Evolutionary conservation across 306 rosid genomes (phyloP).

Genomic region (Cucurbita moschata): DNA sequence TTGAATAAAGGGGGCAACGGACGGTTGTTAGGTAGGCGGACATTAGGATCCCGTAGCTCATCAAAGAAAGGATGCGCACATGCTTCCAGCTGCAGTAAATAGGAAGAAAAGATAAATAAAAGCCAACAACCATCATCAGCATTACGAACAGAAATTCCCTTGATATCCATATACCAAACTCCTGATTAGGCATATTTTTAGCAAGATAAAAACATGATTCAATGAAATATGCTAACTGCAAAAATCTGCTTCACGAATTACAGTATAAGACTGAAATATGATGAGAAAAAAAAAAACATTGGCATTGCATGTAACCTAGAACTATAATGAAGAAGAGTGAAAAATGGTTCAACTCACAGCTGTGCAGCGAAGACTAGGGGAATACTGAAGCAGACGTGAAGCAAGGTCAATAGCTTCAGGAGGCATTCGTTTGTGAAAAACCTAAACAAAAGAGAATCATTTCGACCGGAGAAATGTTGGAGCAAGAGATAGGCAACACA

Average conservation of each 20-base stretch:
- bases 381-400: conserved; percentile 91
- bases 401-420: conserved; percentile 99
- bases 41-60: conserved; percentile 84
- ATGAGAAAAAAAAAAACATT: not conserved
- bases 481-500: not conserved
- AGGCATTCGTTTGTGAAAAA: conserved; percentile 92
- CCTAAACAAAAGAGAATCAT: conserved; percentile 30
- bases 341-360: conserved; percentile 48
- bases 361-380: conserved; percentile 90
- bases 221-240: not conserved
- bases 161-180: not conserved
- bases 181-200: not conserved
- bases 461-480: conserved; percentile 3
- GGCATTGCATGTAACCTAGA: not conserved
- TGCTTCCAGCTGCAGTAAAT: conserved; percentile 72
- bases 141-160: not conserved
- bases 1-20: conserved; percentile 77
- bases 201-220: not conserved
- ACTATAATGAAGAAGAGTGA: not conserved
- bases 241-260: not conserved
- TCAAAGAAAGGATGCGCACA: conserved; percentile 88
- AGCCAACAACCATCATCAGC: not conserved
- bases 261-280: not conserved
- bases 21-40: conserved; percentile 80
- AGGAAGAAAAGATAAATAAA: not conserved